Conservation (phyloP, 2,329 filamentous ascomycete genomes). For the Truncatella angustata region DNA sequence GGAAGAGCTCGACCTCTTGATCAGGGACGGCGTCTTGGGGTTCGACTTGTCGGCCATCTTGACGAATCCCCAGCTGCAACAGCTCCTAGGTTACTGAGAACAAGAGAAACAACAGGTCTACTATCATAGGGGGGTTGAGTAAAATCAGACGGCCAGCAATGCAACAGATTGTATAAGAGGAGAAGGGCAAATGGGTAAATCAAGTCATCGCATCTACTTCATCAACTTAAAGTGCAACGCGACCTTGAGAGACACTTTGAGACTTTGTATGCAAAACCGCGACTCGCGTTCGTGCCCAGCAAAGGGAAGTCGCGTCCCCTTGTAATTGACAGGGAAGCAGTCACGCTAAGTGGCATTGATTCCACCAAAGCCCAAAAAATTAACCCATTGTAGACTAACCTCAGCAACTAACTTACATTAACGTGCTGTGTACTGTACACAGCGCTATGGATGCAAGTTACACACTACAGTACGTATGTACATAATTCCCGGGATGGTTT, state of each 20-base stretch:
- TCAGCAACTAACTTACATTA: too few species aligned
- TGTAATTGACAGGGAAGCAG: background rate
- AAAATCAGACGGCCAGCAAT: background rate
- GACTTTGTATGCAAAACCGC: too few species aligned
- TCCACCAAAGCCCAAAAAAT: too few species aligned
- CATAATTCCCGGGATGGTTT: too few species aligned
- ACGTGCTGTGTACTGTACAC: too few species aligned
- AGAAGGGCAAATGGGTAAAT: background rate
- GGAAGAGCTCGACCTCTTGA: constrained; percentile 43
- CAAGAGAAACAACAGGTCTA: background rate
- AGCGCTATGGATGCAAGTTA: too few species aligned
- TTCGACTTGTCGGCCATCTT: constrained; percentile 28
- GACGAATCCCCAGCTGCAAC: background rate
- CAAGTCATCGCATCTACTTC: too few species aligned
- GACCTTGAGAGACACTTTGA: constrained; percentile 1
- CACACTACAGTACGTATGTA: too few species aligned
- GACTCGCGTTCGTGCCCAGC: too few species aligned
- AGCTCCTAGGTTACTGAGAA: background rate
- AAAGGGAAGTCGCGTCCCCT: constrained; percentile 1
- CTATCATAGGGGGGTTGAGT: background rate
- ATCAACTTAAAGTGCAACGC: constrained; percentile 8
- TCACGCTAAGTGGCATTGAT: background rate
- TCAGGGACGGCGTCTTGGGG: constrained; percentile 36
- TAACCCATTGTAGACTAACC: too few species aligned
- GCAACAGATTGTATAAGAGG: background rate